Evolutionary conservation across 495 filamentous ascomycete species (phyloP), one percentile per base, ranked within the genome.

Genomic region (Aspergillus ostianus): DNA sequence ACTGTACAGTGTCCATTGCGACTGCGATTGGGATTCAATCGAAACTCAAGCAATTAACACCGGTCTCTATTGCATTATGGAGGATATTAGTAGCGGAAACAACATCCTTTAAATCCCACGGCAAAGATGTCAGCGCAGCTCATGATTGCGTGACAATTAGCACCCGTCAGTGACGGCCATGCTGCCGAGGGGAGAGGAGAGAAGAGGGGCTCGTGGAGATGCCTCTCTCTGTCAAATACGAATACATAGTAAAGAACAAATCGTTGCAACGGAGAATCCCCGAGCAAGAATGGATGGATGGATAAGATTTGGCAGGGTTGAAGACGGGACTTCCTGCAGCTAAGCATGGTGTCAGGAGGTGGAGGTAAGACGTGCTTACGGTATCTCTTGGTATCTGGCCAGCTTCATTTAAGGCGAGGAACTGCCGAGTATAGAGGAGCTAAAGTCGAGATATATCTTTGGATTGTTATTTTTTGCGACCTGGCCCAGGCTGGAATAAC

Each of bases 341-440:
- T 47, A 63, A 61, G 46, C 18, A 47, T 61, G n/a, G 54, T 66
- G 66, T 64, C 58, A 69, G 19, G 59, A 58, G 63, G 63, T 60
- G 66, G 61, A 62, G 63, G 49, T 44, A 66, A 69, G 61, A 52
- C 66, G 66, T 66, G 66, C 61, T 69, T 26, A 7, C 23, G 23
- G 23, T 26, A 26, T n/a, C n/a, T n/a, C 23, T 26, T 26, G 23
- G 4, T 26, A 2, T 26, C 23, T 26, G 23, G 23, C 23, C 23
- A 26, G 23, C 23, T 26, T 26, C 4, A 26, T 26, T 4, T 2
- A 2, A 4, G 23, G 23, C 23, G 23, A 26, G 23, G n/a, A n/a
- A n/a, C n/a, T n/a, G n/a, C n/a, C n/a, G n/a, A n/a, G n/a, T n/a
- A 26, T 26, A 26, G 23, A 4, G 23, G 4, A 26, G 23, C 23